Evolutionary conservation across 2,329 filamentous ascomycete species (phyloP), one percentile per base, ranked within the genome.

Genomic region (Diaporthe eres): DNA sequence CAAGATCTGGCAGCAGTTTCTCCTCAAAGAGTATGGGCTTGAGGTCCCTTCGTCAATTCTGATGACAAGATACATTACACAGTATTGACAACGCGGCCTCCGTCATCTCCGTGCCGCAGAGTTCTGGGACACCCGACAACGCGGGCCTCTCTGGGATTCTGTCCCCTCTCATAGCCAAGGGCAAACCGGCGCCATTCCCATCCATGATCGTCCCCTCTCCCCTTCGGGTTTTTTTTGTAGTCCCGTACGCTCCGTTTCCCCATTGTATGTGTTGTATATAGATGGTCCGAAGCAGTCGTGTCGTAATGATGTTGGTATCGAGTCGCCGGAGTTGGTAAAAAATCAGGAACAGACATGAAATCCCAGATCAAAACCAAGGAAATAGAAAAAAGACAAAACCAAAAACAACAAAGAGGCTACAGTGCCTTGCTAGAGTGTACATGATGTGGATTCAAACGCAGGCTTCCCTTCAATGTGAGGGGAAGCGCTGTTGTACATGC

Each of bases 11-110:
- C 12, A 53, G 44, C 31, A 13, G 39, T 53, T 51, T 22, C n/a
- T 34, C 12, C 31, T 68, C 44, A 39, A 68, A 53, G 17, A 39
- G 22, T 47, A 19, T 55, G 65, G 65, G 47, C 49, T 55, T 39
- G 65, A 55, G 65, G 49, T 42, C 49, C 65, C 65, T 70, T 70
- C n/a, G 49, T 70, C 65, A 70, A 70, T 70, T 70, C 65, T 42
- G 49, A 55, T 42, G 49, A 70, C 65, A 70, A 55, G 49, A 70
- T 70, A 70, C 65, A 70, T 68, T 70, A 70, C 49, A 55, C 65
- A 70, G 34, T 55, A 55, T 70, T 70, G 65, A 70, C 65, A 70
- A 55, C 34, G 34, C 49, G 65, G 49, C 34, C 31, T 51, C 49
- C 65, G 49, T 39, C 25, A 53, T 55, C 15, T 39, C 42, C 49